Evolutionary conservation across 495 filamentous ascomycete genomes (phyloP), one percentile per base, ranked within the genome.

Genomic region (Lichina pygmaea): DNA sequence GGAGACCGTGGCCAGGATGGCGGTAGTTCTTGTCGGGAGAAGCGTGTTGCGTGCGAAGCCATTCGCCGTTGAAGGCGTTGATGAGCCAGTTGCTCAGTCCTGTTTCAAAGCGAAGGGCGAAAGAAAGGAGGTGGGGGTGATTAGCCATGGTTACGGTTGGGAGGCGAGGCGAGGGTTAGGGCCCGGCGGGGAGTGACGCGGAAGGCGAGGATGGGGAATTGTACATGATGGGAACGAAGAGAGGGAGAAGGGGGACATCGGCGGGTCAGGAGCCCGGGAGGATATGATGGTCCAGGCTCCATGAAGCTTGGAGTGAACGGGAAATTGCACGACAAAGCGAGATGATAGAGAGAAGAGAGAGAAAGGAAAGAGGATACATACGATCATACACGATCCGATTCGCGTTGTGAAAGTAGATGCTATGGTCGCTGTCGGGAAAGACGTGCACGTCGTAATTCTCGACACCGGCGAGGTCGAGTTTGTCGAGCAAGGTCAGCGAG

Each of bases 51-150:
- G 80, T 73, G 50, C 73, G 73, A 43, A 84, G 57, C 81, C 86
- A 97, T 56, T 94, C 86, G 24, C 86, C 91, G 51, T 94, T 95
- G 59, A 97, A 95, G 0, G 91, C 89, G 56, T 94, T 93, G 56
- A 93, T 68, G 45, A 97, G 71, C 86, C 89, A 97, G 58, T 78
- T 91, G 48, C 68, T 74, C 13, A 97, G 63, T 58, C 82, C 86
- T 93, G 49, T 33, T 44, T n/a, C n/a, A n/a, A n/a, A n/a, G n/a
- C n/a, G n/a, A n/a, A n/a, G n/a, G n/a, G 15, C 3, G 5, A 16
- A 43, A 8, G 13, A 40, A 9, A 42, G 17, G 41, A 8, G 15
- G 42, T 16, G 24, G 16, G 46, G 66, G 55, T 61, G 60, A 45
- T 34, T 24, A 58, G 34, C 8, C 5, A 17, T 34, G 24, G 24